Conservation (phyloP, 805 yeast genomes). For the Schwanniomyces pseudopolymorphus region DNA sequence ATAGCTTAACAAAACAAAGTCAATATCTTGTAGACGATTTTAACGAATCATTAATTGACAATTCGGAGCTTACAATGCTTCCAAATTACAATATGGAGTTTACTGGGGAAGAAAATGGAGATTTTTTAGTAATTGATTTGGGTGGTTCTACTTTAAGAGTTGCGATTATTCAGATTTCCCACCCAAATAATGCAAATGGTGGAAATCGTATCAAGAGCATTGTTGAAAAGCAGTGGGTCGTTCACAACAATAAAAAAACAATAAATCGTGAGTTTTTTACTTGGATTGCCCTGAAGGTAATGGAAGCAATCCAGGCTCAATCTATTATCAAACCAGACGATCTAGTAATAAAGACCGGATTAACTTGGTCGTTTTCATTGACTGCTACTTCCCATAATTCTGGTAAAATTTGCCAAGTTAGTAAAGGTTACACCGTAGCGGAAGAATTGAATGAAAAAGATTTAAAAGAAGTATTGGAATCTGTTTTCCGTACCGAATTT, state of each 20-base stretch:
- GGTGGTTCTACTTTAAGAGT: conserved; percentile 58
- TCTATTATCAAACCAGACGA: conserved; percentile 6
- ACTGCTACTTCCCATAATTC: conserved; percentile 39
- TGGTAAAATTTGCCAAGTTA: conserved; percentile 50
- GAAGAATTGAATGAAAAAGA: conserved; percentile 39
- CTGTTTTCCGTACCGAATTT: conserved; percentile 20
- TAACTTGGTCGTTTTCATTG: conserved; percentile 61
- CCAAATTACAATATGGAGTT: conserved; percentile 40
- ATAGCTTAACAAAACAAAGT: conserved; percentile 14
- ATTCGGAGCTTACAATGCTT: conserved; percentile 36
- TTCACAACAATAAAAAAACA: conserved; percentile 36
- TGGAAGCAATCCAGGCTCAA: conserved; percentile 25
- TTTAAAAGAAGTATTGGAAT: conserved; percentile 42
- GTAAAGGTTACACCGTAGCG: conserved; percentile 58
- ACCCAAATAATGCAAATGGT: conserved; percentile 13
- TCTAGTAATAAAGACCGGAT: conserved; percentile 37
- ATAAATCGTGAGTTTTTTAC: conserved; percentile 45
- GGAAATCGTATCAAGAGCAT: conserved; percentile 25
- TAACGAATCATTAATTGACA: conserved; percentile 25
- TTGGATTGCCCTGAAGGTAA: conserved; percentile 36
- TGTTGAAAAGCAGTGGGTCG: conserved; percentile 36
- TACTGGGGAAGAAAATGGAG: conserved; percentile 36
- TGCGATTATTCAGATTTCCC: conserved; percentile 35
- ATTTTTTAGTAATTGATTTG: conserved; percentile 49
- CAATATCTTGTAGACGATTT: conserved; percentile 21